Percentiles rank a stretch among this genome's conserved stretches.
Conservation (phyloP, 306 rosid species). For the Rosa chinensis region DNA sequence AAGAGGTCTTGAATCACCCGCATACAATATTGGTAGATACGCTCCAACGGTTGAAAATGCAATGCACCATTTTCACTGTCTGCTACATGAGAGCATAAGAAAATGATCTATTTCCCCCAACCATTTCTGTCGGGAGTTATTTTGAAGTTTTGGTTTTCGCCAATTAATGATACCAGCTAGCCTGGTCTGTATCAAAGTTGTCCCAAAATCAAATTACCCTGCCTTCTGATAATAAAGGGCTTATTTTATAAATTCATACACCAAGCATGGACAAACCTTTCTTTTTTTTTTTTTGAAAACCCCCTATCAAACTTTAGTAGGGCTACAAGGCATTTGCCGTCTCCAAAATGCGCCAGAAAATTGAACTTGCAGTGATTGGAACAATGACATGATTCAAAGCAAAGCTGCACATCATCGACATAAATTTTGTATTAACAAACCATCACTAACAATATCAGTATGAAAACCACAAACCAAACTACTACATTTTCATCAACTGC, state of each 20-base stretch:
- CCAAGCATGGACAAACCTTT: too few relatives aligned
- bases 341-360: not conserved
- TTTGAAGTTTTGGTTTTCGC: too few relatives aligned
- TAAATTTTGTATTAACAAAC: not conserved
- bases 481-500: not conserved
- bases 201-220: too few relatives aligned
- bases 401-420: not conserved
- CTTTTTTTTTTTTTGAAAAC: too few relatives aligned
- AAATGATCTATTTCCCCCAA: conserved; percentile 13
- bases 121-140: too few relatives aligned
- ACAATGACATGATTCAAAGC: not conserved
- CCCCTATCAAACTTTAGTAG: too few relatives aligned
- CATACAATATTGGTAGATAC: conserved; percentile 67
- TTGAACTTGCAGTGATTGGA: not conserved
- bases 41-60: conserved; percentile 84
- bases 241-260: too few relatives aligned
- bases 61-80: conserved; percentile 87
- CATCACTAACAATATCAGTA: not conserved
- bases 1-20: conserved; percentile 80
- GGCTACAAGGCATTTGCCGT: too few relatives aligned
- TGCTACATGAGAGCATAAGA: conserved; percentile 49
- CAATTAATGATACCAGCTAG: too few relatives aligned
- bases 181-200: too few relatives aligned
- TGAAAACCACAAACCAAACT: not conserved
- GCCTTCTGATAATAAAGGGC: too few relatives aligned